Evolutionary conservation across 2,329 filamentous ascomycete species (phyloP).

Genomic region (Alternaria postmessia): DNA sequence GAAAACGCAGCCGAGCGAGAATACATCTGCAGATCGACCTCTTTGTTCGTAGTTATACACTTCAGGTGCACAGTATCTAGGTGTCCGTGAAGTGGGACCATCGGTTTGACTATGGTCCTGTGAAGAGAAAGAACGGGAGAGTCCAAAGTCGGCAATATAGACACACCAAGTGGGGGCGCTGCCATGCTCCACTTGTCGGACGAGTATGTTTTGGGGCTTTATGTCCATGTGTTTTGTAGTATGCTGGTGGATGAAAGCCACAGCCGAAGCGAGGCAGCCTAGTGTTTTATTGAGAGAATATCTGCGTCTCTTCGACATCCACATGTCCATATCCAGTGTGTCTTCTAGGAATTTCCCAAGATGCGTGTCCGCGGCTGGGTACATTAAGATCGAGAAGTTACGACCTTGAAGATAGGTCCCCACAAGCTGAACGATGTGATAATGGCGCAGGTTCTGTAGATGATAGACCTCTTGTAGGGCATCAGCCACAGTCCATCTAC

Average conservation of each 20-base stretch:
- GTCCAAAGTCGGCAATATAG: slow-evolving; percentile 34
- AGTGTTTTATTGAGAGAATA: neutral
- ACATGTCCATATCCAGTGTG: neutral
- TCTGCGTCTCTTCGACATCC: neutral
- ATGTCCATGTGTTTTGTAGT: slow-evolving; percentile 32
- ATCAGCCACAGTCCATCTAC: slow-evolving; percentile 8
- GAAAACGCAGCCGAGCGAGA: slow-evolving; percentile 30
- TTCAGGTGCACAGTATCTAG: slow-evolving; percentile 10
- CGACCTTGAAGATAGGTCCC: slow-evolving; percentile 23
- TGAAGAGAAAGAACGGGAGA: slow-evolving; percentile 22
- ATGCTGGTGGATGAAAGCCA: slow-evolving; percentile 13
- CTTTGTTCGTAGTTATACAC: slow-evolving; percentile 15
- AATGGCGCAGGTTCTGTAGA: slow-evolving; percentile 24
- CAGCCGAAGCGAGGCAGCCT: neutral
- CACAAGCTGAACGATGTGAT: slow-evolving; percentile 29
- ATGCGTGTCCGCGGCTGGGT: slow-evolving; percentile 25
- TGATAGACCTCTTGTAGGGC: slow-evolving; percentile 25
- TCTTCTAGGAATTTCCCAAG: slow-evolving; percentile 25
- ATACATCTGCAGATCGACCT: slow-evolving; percentile 28
- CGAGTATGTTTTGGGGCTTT: slow-evolving; percentile 31
- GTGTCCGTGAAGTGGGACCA: slow-evolving; percentile 12
- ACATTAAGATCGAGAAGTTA: slow-evolving; percentile 27
- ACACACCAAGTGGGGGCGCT: neutral
- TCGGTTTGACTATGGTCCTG: slow-evolving; percentile 29
- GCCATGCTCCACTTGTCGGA: no score